Evolutionary conservation across 768 basidiomycete genomes (phyloP), one percentile per base, ranked within the genome.

Genomic region (Trametes sanguinea): DNA sequence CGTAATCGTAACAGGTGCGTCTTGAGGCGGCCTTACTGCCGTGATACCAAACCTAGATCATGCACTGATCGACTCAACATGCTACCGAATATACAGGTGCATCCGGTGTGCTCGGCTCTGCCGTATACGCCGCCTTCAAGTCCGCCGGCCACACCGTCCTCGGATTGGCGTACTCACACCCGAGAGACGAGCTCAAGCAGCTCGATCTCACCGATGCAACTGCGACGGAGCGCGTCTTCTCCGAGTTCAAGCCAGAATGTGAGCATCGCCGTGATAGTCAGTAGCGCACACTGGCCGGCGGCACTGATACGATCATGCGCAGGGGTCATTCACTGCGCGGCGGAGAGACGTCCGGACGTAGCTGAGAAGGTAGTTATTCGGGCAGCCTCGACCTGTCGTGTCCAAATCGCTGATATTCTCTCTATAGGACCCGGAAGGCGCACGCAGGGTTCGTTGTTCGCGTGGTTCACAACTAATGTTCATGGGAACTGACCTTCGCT

Each of bases 321-420:
- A 90, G 88, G 89, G 86, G 85, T 98, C 42, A 86, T 98, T 14
- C 96, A 98, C 71, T 97, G 95, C 69, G 96, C 96, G 13, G 96
- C 96, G 2, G 95, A 98, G 76, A 77, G 96, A 63, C 79, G 95
- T 46, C 94, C 95, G 4, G 95, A 98, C 71, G 90, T 93, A 11
- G 95, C 94, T 58, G 93, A 96, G 73, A 90, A 89, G 78, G 94
- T 91, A 64, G 9, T 81, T 72, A 7, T 30, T 13, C 37, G 4
- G 16, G 8, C 6, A 35, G 9, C n/a, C 42, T 13, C 5, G 9
- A 5, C 4, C 3, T n/a, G n/a, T 43, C 5, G 13, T 8, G 14
- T 6, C 42, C 7, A 5, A 14, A 14, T 5, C 5, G 14, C 42
- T 43, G n/a, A 30, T 30, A 5, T 10, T 10, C 10, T 48, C 27